Base-by-base conservation (phyloP, 345 rosid genomes). In the Eucalyptus virginea region DNA sequence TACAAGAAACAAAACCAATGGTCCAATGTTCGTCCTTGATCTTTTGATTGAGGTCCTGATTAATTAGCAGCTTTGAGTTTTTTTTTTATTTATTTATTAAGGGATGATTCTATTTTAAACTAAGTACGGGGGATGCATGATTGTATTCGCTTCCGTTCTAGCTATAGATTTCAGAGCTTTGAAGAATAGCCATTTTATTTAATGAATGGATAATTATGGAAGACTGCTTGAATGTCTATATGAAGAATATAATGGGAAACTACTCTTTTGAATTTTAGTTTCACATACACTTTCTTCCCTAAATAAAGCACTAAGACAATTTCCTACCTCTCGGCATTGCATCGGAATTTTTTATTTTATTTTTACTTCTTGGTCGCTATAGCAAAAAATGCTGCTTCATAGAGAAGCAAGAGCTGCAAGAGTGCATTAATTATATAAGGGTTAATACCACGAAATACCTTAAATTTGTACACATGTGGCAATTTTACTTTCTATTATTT, bases 41-140 rank as follows among this genome's bases (percentile, higher is more conserved):
- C 7, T 32, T 32, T 32, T 4, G 34, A 28, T 28, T 13, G 1
- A 60, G 67, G 7, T 60, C 67, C 14, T 5, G 10, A n/a, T 30
- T n/a, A 15, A 30, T 4, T 65, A n/a, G 72, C 5, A 0, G n/a
- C 8, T 65, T 30, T 14, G 5, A 30, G n/a, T 10, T 1, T 45
- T 9, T 45, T 54, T 48, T 48, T 13, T 13, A 1, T 47, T 47
- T 47, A 6, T 5, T 47, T 3, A 13, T 0, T 26, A 58, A 1
- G 65, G n/a, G n/a, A 11, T 26, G 65, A 58, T 2, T 26, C 4
- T 24, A 58, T 26, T 58, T 10, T 26, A 24, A 58, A 26, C 6
- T 1, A 11, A 58, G 7, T 26, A 58, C 1, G n/a, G 65, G 1
- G n/a, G n/a, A 28, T 5, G 65, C n/a, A 1, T 58, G 6, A 58